A percentile compares a stretch with the other conserved stretches of the same genome.
Conservation (phyloP, 169 alveolate species). For the Plasmodium knowlesi region DNA sequence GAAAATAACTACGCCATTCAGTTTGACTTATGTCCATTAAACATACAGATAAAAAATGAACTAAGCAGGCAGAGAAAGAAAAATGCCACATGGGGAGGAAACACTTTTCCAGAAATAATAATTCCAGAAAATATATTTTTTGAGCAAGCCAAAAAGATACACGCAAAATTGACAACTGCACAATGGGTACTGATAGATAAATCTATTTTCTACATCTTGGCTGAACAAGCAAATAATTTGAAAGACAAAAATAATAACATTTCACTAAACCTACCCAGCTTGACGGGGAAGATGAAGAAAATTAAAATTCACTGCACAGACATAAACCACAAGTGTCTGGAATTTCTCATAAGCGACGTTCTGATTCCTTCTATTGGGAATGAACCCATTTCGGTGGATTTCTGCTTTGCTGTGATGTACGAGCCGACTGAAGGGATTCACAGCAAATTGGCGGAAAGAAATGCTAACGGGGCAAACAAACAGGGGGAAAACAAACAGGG, state of each 20-base stretch:
- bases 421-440: neutral
- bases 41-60: conserved; percentile 8
- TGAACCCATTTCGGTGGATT: conserved; percentile 32
- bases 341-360: conserved; percentile 39
- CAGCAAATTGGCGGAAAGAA: neutral
- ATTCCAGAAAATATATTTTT: conserved; percentile 44
- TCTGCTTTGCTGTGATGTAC: conserved; percentile 25
- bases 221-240: conserved; percentile 71
- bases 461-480: neutral
- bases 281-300: neutral
- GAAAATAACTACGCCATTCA: conserved; percentile 37
- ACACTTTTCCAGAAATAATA: conserved; percentile 21
- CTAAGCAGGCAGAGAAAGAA: neutral
- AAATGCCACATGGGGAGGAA: neutral
- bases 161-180: conserved; percentile 40
- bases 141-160: conserved; percentile 68
- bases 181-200: conserved; percentile 74
- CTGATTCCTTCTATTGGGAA: neutral
- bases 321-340: conserved; percentile 51
- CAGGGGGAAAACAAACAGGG: no score
- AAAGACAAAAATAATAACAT: conserved; percentile 68
- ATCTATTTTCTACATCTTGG: conserved; percentile 66
- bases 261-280: neutral
- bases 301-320: conserved; percentile 73
- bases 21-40: conserved; percentile 45